Percentiles rank a stretch among this genome's conserved stretches.
Evolutionary conservation across 2,329 filamentous ascomycete species (phyloP).

Genomic region (Xylaria sp.): DNA sequence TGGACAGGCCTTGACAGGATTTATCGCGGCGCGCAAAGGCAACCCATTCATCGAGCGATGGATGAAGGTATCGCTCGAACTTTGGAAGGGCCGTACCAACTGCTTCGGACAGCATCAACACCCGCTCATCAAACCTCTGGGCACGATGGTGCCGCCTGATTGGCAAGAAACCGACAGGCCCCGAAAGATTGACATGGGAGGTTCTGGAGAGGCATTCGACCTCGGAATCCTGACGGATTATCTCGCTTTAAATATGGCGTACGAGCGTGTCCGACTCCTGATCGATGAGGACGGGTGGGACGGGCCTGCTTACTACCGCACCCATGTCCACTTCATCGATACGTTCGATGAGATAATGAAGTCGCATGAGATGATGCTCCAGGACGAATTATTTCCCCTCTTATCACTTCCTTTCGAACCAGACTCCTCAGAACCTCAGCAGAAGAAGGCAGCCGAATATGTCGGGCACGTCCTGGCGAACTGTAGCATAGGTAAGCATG

Average conservation of each 20-base stretch:
- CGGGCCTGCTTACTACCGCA: background rate
- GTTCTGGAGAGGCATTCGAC: background rate
- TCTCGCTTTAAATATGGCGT: background rate
- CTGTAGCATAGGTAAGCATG: slow-evolving; percentile 4
- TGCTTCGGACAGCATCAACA: slow-evolving; percentile 9
- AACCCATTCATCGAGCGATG: slow-evolving; percentile 14
- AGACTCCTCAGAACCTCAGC: background rate
- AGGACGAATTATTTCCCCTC: slow-evolving; percentile 6
- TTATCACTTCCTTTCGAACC: slow-evolving; percentile 9
- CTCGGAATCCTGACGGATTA: background rate
- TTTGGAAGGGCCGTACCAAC: slow-evolving; percentile 13
- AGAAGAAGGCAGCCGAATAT: slow-evolving; percentile 5
- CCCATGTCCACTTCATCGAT: background rate
- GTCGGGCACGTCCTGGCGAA: slow-evolving; percentile 4
- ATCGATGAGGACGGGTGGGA: background rate
- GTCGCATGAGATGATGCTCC: slow-evolving; percentile 12
- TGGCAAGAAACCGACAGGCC: background rate
- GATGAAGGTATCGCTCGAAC: background rate
- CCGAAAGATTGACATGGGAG: background rate
- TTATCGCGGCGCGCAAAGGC: background rate
- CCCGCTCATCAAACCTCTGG: background rate
- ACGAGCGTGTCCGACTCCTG: background rate
- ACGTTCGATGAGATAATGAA: slow-evolving; percentile 3
- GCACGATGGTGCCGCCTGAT: background rate
- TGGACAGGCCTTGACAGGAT: background rate